A percentile compares a stretch with the other conserved stretches of the same genome.
Evolutionary conservation across 805 yeast genomes (phyloP).

Genomic region (Kodamaea hsintzibuensis): DNA sequence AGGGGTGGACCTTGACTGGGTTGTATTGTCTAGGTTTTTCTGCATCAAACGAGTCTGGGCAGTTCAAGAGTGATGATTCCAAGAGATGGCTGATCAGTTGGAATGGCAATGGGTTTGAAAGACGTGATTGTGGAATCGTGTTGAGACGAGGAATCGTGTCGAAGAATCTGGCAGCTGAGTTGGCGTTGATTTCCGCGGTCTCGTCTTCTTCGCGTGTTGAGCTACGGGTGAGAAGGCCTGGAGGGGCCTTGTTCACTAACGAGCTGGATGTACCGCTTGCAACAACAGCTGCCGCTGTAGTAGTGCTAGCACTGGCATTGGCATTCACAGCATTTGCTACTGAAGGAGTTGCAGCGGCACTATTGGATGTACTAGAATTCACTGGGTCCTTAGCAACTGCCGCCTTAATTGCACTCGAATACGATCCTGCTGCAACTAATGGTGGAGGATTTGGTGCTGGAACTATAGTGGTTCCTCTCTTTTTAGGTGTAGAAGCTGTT

Average conservation of each 20-base stretch:
- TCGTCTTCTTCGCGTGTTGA: conserved; percentile 11
- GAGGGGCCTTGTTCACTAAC: conserved; percentile 8
- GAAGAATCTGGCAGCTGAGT: conserved; percentile 15
- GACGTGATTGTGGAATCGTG: conserved; percentile 40
- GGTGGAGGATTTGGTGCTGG: conserved; percentile 28
- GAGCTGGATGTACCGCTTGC: conserved; percentile 16
- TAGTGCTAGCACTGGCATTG: conserved; percentile 9
- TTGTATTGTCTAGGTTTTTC: conserved; percentile 78
- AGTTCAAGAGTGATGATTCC: conserved; percentile 77
- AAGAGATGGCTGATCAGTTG: conserved; percentile 56
- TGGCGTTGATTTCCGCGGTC: conserved; percentile 3
- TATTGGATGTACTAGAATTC: neutral
- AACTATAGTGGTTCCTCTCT: conserved; percentile 13
- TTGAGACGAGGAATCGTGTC: conserved; percentile 26
- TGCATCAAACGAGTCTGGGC: conserved; percentile 92
- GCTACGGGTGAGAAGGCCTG: conserved; percentile 7
- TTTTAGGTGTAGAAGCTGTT: conserved; percentile 14
- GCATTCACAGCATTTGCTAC: conserved; percentile 14
- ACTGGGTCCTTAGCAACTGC: conserved; percentile 12
- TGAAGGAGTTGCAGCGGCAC: conserved; percentile 14
- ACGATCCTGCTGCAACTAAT: conserved; percentile 18
- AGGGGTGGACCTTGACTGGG: conserved; percentile 84
- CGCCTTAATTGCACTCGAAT: conserved; percentile 26
- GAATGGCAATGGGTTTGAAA: conserved; percentile 54
- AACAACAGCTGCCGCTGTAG: conserved; percentile 5